phyloP scores from a whole-genome alignment of 2,329 filamentous ascomycete species.

The Davidsoniella virescens region DNA sequence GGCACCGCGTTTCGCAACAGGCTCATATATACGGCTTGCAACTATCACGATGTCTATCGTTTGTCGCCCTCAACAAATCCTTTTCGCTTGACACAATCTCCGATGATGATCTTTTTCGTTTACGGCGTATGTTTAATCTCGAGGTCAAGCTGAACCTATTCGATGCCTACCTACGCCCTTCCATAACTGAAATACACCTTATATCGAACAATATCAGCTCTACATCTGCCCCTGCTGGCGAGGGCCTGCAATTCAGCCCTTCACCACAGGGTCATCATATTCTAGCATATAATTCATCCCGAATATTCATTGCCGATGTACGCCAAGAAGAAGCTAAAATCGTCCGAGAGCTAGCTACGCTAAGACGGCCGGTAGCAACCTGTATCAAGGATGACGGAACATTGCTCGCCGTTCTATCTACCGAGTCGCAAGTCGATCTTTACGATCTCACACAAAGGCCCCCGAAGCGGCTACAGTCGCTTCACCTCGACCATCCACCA shows the following conservation, averaged over 20 bases:
- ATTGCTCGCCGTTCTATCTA: slow-evolving; percentile 63
- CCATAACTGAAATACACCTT: slow-evolving; percentile 56
- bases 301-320: slow-evolving; percentile 64
- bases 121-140: slow-evolving; percentile 50
- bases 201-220: slow-evolving; percentile 74
- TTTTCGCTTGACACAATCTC: slow-evolving; percentile 22
- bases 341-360: slow-evolving; percentile 63
- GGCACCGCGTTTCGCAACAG: slow-evolving; percentile 47
- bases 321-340: slow-evolving; percentile 43
- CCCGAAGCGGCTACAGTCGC: slow-evolving; percentile 54
- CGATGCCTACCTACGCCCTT: slow-evolving; percentile 56
- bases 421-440: slow-evolving; percentile 71
- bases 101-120: slow-evolving; percentile 36
- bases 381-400: slow-evolving; percentile 67
- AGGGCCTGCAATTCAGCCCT: slow-evolving; percentile 71
- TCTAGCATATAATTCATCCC: slow-evolving; percentile 69
- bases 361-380: slow-evolving; percentile 56
- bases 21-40: slow-evolving; percentile 47
- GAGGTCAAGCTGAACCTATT: slow-evolving; percentile 66
- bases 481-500: slow-evolving; percentile 64
- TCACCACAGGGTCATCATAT: slow-evolving; percentile 60
- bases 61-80: slow-evolving; percentile 32
- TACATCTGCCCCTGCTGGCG: slow-evolving; percentile 65
- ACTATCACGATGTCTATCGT: slow-evolving; percentile 44
- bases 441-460: slow-evolving; percentile 53